A percentile compares a stretch with the other conserved stretches of the same genome.
Conservation (phyloP, 179 eudicot species). For the Beta corolliflora region DNA sequence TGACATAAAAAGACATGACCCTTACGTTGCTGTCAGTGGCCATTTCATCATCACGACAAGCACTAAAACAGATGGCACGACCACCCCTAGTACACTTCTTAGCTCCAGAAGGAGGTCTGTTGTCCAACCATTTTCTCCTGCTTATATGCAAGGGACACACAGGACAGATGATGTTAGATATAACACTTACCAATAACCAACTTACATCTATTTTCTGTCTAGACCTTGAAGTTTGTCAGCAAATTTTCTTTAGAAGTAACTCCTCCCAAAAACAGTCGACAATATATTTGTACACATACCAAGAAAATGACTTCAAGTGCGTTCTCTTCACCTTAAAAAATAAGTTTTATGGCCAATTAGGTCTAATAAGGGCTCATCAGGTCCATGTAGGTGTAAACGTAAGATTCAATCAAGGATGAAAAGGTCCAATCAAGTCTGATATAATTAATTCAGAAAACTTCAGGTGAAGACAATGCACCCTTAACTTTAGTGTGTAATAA, state of each 20-base stretch:
- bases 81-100: conserved; percentile 67
- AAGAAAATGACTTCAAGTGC: too few species aligned
- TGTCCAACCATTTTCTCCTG: conserved; percentile 55
- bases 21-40: conserved; percentile 79
- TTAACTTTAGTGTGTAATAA: background rate
- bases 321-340: too few species aligned
- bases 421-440: too few species aligned
- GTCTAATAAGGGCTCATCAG: too few species aligned
- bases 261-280: conserved; percentile 1
- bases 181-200: background rate
- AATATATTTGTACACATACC: background rate
- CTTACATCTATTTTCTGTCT: background rate
- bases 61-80: conserved; percentile 70
- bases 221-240: background rate
- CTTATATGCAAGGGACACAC: background rate
- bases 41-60: conserved; percentile 75
- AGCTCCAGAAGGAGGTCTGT: conserved; percentile 57
- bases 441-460: too few species aligned
- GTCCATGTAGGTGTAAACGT: too few species aligned
- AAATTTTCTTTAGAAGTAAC: background rate
- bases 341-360: too few species aligned
- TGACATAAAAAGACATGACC: background rate
- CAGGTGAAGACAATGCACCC: too few species aligned
- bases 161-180: background rate
- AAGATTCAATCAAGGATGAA: too few species aligned